Conservation (phyloP, 495 filamentous ascomycete species). For the Aspergillus wentii region DNA sequence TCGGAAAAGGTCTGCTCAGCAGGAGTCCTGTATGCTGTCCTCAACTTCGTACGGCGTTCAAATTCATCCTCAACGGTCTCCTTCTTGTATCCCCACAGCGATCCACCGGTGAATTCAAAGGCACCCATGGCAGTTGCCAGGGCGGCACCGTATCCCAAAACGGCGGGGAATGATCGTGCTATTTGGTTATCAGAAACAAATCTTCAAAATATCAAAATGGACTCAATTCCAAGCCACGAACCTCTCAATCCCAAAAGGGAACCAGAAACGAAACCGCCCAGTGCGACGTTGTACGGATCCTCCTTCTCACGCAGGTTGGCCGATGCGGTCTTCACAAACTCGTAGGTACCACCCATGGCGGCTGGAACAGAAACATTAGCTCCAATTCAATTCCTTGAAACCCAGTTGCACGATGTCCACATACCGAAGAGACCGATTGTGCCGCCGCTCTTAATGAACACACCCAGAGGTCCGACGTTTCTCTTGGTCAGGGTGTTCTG, state of each 20-base stretch:
- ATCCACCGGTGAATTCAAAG: conserved; percentile 75
- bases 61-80: conserved; percentile 69
- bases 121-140: conserved; percentile 59
- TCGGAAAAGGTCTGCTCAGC: conserved; percentile 77
- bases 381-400: conserved; percentile 7
- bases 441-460: conserved; percentile 67
- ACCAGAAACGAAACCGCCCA: conserved; percentile 72
- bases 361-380: conserved; percentile 42
- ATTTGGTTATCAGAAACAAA: too few species aligned
- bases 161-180: conserved; percentile 74
- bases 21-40: conserved; percentile 69
- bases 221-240: conserved; percentile 26
- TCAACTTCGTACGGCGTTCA: conserved; percentile 68
- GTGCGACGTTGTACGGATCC: conserved; percentile 61
- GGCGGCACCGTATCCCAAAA: conserved; percentile 70
- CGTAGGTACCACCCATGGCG: conserved; percentile 74
- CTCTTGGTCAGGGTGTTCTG: conserved; percentile 79
- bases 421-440: conserved; percentile 65
- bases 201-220: neutral
- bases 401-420: conserved; percentile 7
- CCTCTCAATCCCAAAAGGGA: conserved; percentile 61
- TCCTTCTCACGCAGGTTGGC: conserved; percentile 77
- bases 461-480: conserved; percentile 70
- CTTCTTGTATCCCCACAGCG: conserved; percentile 51
- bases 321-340: conserved; percentile 66